Conservation (phyloP, 495 filamentous ascomycete species). For the Thermochaetoides thermophila region DNA sequence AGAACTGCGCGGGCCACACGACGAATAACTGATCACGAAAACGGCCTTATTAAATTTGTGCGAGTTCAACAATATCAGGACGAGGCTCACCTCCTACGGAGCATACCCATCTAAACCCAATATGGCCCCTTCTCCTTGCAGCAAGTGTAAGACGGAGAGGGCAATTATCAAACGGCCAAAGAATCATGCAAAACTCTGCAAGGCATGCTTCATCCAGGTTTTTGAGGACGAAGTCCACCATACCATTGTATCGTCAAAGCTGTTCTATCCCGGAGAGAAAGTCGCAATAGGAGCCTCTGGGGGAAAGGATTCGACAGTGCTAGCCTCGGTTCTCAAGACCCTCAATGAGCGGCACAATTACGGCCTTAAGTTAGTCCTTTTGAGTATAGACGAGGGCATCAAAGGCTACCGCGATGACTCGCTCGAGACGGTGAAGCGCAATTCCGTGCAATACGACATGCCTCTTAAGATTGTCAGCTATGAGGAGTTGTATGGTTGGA, state of each 20-base stretch:
- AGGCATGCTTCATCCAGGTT: constrained; percentile 63
- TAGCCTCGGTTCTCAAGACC: constrained; percentile 87
- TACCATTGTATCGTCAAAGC: constrained; percentile 61
- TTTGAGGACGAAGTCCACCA: constrained; percentile 92
- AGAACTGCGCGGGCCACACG: no score
- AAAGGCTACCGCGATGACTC: constrained; percentile 92
- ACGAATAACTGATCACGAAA: no score
- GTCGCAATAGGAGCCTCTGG: constrained; percentile 93
- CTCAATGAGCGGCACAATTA: constrained; percentile 83
- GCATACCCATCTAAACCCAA: no score
- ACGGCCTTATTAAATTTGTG: no score
- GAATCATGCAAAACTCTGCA: constrained; percentile 84
- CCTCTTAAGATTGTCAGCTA: constrained; percentile 83
- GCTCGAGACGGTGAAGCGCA: constrained; percentile 88
- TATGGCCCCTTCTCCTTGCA: constrained; percentile 48
- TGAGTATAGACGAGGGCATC: constrained; percentile 95
- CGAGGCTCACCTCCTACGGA: no score
- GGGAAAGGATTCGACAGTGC: constrained; percentile 93
- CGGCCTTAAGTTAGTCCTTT: constrained; percentile 67
- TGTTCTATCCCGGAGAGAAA: constrained; percentile 75
- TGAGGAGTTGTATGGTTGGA: constrained; percentile 93
- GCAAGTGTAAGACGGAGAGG: constrained; percentile 55
- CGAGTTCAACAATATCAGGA: no score
- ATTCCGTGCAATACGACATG: constrained; percentile 81
- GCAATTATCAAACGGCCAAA: constrained; percentile 89